Evolutionary conservation across 2,329 filamentous ascomycete species (phyloP).

Genomic region (Colletotrichum aenigma): DNA sequence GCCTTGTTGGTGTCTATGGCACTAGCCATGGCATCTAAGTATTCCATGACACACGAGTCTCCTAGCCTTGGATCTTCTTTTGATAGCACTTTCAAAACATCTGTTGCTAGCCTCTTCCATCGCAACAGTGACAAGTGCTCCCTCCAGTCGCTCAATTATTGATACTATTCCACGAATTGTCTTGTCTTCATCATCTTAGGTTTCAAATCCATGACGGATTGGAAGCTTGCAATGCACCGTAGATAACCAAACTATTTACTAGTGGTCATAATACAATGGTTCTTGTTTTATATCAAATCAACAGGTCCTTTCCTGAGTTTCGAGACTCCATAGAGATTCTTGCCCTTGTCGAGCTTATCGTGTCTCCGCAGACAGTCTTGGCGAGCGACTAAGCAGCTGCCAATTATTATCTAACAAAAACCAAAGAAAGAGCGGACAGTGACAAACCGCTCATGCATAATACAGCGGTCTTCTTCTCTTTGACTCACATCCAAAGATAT

Average conservation of each 20-base stretch:
- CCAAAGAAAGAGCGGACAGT: not conserved
- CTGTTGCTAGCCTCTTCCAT: not conserved
- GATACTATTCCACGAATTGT: not conserved
- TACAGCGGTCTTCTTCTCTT: not conserved
- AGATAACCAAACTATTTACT: not conserved
- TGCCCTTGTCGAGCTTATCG: not conserved
- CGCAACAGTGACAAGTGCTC: not conserved
- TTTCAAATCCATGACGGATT: not conserved
- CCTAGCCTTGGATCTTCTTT: not conserved
- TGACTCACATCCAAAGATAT: not conserved
- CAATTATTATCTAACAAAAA: not conserved
- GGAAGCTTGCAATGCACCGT: not conserved
- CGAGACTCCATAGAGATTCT: not conserved
- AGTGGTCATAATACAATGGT: not conserved
- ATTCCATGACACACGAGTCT: not conserved
- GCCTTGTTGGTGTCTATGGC: not conserved
- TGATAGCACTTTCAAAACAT: not conserved
- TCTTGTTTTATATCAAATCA: not conserved
- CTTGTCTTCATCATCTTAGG: not conserved
- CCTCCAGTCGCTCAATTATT: not conserved
- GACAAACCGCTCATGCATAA: not conserved
- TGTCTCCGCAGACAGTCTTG: not conserved
- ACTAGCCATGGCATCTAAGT: not conserved
- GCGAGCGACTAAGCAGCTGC: not conserved
- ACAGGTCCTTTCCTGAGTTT: not conserved